These are phyloP conservation scores for Amanita brunnescens DNA, from an alignment of 768 basidiomycete genomes.

Conservation along the genomic window DNA sequence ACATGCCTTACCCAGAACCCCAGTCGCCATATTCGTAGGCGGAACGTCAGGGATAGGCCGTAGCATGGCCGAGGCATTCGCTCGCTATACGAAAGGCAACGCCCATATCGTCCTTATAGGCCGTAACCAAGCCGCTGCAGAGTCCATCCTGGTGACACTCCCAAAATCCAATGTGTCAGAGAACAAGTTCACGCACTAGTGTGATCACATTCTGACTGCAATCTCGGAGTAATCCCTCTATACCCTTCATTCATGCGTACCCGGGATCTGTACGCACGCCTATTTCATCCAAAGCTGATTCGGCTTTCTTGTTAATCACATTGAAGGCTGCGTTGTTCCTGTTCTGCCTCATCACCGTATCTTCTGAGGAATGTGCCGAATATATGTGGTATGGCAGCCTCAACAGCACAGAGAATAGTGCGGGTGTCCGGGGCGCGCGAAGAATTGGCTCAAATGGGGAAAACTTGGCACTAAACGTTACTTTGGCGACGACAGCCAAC, in stretches of 20 bases:
- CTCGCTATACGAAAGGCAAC: slow-evolving; percentile 37
- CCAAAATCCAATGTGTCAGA: slow-evolving; percentile 19
- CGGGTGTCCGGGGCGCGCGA: not conserved
- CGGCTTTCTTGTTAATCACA: slow-evolving; percentile 14
- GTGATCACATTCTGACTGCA: not conserved
- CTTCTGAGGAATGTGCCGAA: slow-evolving; percentile 23
- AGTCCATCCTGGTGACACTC: slow-evolving; percentile 33
- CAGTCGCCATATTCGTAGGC: slow-evolving; percentile 35
- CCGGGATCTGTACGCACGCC: slow-evolving; percentile 31
- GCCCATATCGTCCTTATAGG: slow-evolving; percentile 46
- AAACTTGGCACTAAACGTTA: slow-evolving; percentile 1
- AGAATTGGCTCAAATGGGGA: not conserved
- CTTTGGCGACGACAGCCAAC: not conserved
- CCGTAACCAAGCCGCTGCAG: slow-evolving; percentile 39
- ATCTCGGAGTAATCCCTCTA: slow-evolving; percentile 21
- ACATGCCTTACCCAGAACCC: too few relatives aligned
- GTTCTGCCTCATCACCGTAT: slow-evolving; percentile 16
- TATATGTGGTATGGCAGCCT: slow-evolving; percentile 21
- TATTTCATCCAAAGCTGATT: slow-evolving; percentile 19
- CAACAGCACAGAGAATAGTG: not conserved
- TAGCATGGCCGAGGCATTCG: slow-evolving; percentile 37
- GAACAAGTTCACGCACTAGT: slow-evolving; percentile 23
- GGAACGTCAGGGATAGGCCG: slow-evolving; percentile 43
- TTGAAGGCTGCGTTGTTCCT: slow-evolving; percentile 14
- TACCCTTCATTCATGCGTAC: slow-evolving; percentile 28